Evolutionary conservation across 176 grass and related monocot species (phyloP).

Genomic region (Avena eriantha): DNA sequence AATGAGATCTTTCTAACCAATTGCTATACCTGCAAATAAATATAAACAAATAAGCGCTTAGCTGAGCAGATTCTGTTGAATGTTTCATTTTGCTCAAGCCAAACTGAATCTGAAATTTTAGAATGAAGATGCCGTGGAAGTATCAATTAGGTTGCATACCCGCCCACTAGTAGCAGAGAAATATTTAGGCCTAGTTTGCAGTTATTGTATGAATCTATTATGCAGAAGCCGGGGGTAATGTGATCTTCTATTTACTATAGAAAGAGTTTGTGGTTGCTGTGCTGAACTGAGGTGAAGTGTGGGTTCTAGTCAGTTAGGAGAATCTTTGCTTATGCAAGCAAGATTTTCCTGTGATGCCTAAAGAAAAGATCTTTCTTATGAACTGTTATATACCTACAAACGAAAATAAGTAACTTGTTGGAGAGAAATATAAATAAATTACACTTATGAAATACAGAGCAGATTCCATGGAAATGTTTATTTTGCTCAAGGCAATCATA

Average conservation of each 20-base stretch:
- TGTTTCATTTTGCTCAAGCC: not conserved
- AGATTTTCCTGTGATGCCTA: not conserved
- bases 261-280: no score
- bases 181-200: not conserved
- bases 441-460: not conserved
- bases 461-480: not conserved
- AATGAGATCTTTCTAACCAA: not conserved
- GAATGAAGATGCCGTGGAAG: not conserved
- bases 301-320: not conserved
- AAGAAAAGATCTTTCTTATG: not conserved
- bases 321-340: not conserved
- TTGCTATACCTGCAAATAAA: not conserved
- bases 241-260: no score
- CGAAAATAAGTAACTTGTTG: not conserved
- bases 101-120: not conserved
- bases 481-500: conserved; percentile 14
- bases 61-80: not conserved
- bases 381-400: not conserved
- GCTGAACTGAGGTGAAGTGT: not conserved
- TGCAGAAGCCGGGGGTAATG: no score
- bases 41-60: not conserved
- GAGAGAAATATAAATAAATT: not conserved
- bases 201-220: no score
- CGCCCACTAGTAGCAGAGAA: not conserved
- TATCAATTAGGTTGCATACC: not conserved